Evolutionary conservation across 352 stramenopile genomes (phyloP), one percentile per base, ranked within the genome.

Genomic region (Globisporangium radiosum): DNA sequence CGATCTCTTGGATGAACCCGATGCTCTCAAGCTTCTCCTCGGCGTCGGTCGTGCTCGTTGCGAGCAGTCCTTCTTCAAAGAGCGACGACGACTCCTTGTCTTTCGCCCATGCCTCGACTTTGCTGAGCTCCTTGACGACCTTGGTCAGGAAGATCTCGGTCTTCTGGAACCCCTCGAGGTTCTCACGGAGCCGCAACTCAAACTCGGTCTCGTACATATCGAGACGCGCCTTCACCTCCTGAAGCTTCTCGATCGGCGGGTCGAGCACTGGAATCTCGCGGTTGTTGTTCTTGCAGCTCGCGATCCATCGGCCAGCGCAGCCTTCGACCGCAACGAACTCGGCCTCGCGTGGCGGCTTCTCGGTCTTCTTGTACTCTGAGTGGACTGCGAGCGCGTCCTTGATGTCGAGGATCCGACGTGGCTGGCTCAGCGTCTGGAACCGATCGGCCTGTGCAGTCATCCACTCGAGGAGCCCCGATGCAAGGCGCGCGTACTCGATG

Each of bases 281-380:
- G 47, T 84, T 78, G 65, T 94, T 94, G 75, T 92, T 92, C 73
- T 92, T 92, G 71, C 85, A 94, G 59, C 81, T 92, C 37, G 85
- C 76, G 43, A 92, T 82, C 85, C 85, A 94, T 17, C 82, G 85
- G 11, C 85, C 82, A 19, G 81, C 83, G 44, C 74, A 88, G 25
- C 82, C 81, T 74, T 94, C 85, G 4, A 94, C 78, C 0, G 78
- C 71, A 19, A 94, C 85, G 56, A 86, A 94, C 55, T 87, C 71
- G 7, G 85, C 85, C 64, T 94, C 85, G n/a, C 76, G 82, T 25
- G 79, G 77, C 5, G 85, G 85, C 51, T 92, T 92, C 56, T 94
- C 85, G 58, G 85, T 94, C 67, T 88, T 87, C 73, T 94, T 94
- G 72, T 94, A 94, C 48, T 94, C 81, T 36, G 88, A 62, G 57